Evolutionary conservation across 345 rosid species (phyloP).

Genomic region (Reutealis trisperma): DNA sequence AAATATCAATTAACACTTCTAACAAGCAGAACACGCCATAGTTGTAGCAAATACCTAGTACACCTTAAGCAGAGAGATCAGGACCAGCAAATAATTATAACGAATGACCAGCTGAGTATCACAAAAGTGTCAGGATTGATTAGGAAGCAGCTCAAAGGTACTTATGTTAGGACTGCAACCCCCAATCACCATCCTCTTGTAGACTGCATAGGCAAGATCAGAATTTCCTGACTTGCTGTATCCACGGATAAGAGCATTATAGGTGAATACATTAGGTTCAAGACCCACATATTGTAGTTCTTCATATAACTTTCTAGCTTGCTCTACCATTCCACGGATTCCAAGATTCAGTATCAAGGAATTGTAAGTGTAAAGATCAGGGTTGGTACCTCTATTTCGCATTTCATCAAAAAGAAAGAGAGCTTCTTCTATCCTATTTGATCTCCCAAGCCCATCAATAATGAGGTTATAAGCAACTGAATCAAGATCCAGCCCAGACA

Average conservation of each 20-base stretch:
- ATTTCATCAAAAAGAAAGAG: slow-evolving; percentile 64
- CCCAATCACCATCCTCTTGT: slow-evolving; percentile 73
- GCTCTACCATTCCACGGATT: slow-evolving; percentile 61
- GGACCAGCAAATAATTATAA: slow-evolving; percentile 10
- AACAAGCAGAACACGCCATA: not conserved
- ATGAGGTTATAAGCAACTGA: slow-evolving; percentile 71
- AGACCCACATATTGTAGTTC: slow-evolving; percentile 65
- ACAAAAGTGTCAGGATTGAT: slow-evolving; percentile 28
- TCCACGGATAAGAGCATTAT: slow-evolving; percentile 80
- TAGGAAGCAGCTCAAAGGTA: slow-evolving; percentile 90
- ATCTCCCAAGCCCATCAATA: slow-evolving; percentile 73
- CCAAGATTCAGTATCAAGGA: slow-evolving; percentile 72
- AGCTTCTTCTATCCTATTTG: slow-evolving; percentile 65
- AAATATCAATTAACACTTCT: no score
- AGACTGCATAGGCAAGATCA: slow-evolving; percentile 69
- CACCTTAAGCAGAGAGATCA: not conserved
- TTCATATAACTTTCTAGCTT: slow-evolving; percentile 60
- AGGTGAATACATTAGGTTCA: slow-evolving; percentile 81
- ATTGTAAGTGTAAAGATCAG: slow-evolving; percentile 85
- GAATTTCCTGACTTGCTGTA: slow-evolving; percentile 67
- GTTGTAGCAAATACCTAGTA: slow-evolving; percentile 20
- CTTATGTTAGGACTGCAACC: slow-evolving; percentile 83
- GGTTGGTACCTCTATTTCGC: slow-evolving; percentile 54
- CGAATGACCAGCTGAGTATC: not conserved
- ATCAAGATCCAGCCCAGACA: slow-evolving; percentile 65